Base-by-base conservation (phyloP, 176 grass and related monocot species). In the Raddia guianensis region DNA sequence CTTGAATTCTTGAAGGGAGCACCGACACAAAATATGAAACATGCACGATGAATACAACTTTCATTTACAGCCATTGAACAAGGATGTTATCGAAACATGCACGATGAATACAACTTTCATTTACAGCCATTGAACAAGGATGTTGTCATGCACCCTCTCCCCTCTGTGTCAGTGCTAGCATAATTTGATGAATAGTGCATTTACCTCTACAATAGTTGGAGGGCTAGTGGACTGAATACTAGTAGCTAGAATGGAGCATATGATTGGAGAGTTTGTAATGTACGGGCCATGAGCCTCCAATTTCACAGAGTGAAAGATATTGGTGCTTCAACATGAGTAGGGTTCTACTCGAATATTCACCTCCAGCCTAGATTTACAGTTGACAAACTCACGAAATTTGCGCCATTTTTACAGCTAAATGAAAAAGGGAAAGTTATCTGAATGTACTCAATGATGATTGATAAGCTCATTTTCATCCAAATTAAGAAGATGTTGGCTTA, bases 1-100 rank as follows among this genome's bases (percentile, higher is more conserved):
- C 51, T 14, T 60, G 20, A 63, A 61, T 5, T 40, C 37, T 27
- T 27, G 27, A 27, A 27, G 43, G 8, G 19, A 63, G 18, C 5
- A 54, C 49, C 33, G 16, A 43, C 21, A 77, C 3, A 16, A 49
- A 46, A 35, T 8, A n/a, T 4, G 2, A 63, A 76, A 27, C 14
- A 10, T 44, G 48, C 20, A 13, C 50, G 49, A 51, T 71, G 49
- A 51, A 37, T 37, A 32, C 46, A 27, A 52, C 63, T 67, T 66
- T 43, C 33, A 67, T 79, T 50, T 44, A 37, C 40, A 42, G 32
- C 75, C 61, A 52, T 5, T 66, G 33, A 67, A 55, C 8, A 78
- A 65, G 20, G 19, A 76, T 76, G 74, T 50, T 49, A 58, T 62
- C n/a, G n/a, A n/a, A n/a, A n/a, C 57, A 55, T 21, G 35, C 53